Percentiles rank a stretch among this genome's conserved stretches.
These are phyloP conservation scores for Coemansia umbellata DNA, from an alignment of 192 early-diverging fungal genomes.

Conservation along the genomic window DNA sequence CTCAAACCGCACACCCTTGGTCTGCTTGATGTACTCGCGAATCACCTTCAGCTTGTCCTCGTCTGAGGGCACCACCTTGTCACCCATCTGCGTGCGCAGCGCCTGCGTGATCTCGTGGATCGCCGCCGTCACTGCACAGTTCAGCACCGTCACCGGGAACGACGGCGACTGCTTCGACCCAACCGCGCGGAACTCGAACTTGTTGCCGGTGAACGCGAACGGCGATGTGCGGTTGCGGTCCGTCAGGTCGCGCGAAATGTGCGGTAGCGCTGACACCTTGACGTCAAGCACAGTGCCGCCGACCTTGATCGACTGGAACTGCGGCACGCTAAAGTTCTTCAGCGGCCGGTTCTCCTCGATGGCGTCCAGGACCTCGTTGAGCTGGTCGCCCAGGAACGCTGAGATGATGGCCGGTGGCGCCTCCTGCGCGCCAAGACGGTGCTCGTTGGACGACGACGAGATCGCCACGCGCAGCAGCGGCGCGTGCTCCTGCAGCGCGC, in stretches of 20 bases:
- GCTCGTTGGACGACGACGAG: conserved; percentile 94
- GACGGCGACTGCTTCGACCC: conserved; percentile 97
- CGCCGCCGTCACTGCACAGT: conserved; percentile 85
- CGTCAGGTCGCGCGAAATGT: conserved; percentile 92
- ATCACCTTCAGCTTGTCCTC: conserved; percentile 91
- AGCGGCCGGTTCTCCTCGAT: conserved; percentile 85
- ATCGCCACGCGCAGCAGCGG: conserved; percentile 88
- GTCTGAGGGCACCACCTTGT: conserved; percentile 68
- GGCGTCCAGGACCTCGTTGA: conserved; percentile 91
- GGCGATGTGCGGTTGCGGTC: conserved; percentile 99
- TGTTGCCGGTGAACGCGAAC: conserved; percentile 99
- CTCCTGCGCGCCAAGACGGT: conserved; percentile 97
- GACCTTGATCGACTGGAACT: conserved; percentile 88
- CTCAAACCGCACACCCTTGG: conserved; percentile 85
- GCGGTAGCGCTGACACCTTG: conserved; percentile 89
- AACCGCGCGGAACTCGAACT: conserved; percentile 99
- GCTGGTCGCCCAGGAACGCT: conserved; percentile 95
- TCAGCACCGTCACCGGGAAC: conserved; percentile 92
- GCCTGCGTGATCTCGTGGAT: conserved; percentile 68
- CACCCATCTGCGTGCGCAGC: conserved; percentile 78
- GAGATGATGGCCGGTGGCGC: conserved; percentile 98
- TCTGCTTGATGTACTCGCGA: conserved; percentile 69
- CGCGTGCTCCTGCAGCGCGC: conserved; percentile 89
- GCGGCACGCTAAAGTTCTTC: conserved; percentile 83
- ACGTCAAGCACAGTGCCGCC: conserved; percentile 94